Conservation (phyloP, 2,329 filamentous ascomycete genomes). For the Cladosporium sp. region DNA sequence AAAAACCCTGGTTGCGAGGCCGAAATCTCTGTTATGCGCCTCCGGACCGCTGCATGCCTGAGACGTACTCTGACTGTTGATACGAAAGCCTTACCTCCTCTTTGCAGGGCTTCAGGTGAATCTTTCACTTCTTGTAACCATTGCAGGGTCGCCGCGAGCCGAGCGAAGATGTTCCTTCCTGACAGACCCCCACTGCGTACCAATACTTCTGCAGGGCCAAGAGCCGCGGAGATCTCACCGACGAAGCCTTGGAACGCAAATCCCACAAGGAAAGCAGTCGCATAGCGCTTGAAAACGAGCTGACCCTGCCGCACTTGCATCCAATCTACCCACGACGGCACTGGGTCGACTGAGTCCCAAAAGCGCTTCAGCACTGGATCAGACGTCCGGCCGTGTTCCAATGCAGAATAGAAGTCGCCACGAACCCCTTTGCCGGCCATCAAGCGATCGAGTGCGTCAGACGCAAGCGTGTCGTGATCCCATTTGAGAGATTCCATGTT, state of each 20-base stretch:
- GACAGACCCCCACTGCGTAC: not conserved
- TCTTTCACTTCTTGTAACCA: not conserved
- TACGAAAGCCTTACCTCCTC: not conserved
- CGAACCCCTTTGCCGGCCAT: not conserved
- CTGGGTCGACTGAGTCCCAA: not conserved
- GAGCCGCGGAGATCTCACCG: not conserved
- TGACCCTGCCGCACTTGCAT: not conserved
- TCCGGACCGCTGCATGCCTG: not conserved
- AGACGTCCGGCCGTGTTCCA: not conserved
- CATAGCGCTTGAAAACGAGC: not conserved
- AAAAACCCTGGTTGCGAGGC: not conserved
- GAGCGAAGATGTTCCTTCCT: not conserved
- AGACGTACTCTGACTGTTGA: slow-evolving; percentile 1
- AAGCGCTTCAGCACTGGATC: not conserved
- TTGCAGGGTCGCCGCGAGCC: not conserved
- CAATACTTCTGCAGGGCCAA: slow-evolving; percentile 1
- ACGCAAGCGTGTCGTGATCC: not conserved
- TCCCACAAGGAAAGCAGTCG: not conserved
- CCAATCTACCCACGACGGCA: not conserved
- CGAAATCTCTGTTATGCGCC: not conserved
- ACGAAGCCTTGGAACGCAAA: slow-evolving; percentile 2
- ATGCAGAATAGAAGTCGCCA: not conserved
- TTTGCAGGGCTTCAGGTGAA: not conserved
- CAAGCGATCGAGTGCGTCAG: not conserved
- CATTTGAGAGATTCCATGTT: not conserved